These are phyloP conservation scores for Arabidopsis arenosa DNA, from an alignment of 345 rosid genomes.

Conservation along the genomic window DNA sequence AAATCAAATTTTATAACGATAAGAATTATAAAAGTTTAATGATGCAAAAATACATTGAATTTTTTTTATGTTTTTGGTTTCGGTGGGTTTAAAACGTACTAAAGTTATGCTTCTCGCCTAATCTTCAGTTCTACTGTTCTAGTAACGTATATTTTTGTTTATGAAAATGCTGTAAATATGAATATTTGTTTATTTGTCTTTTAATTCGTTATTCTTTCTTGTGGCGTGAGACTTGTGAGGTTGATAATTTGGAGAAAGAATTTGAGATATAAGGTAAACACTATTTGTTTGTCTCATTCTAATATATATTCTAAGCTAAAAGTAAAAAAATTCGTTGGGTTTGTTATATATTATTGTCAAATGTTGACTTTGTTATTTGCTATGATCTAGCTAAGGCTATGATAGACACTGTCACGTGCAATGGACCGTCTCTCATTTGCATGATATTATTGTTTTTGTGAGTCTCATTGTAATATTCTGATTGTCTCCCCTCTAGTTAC, in stretches of 20 bases:
- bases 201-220: background rate
- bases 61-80: no score
- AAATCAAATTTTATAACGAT: background rate
- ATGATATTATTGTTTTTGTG: constrained; percentile 18
- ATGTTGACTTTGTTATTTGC: constrained; percentile 35
- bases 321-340: background rate
- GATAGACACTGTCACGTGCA: constrained; percentile 39
- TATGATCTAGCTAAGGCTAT: background rate
- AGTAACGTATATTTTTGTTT: background rate
- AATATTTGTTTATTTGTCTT: background rate
- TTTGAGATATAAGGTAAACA: background rate
- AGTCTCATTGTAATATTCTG: constrained; percentile 22
- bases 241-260: constrained; percentile 10
- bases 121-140: background rate
- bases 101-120: background rate
- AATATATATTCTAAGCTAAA: background rate
- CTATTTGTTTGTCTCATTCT: constrained; percentile 6
- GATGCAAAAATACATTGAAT: background rate
- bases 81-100: no score
- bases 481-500: constrained; percentile 31
- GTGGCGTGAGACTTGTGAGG: background rate
- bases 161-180: background rate
- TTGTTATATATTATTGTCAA: constrained; percentile 32
- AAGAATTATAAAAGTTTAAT: background rate
- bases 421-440: constrained; percentile 25